Conservation (phyloP, 2,329 filamentous ascomycete species). For the Polychaeton citri region DNA sequence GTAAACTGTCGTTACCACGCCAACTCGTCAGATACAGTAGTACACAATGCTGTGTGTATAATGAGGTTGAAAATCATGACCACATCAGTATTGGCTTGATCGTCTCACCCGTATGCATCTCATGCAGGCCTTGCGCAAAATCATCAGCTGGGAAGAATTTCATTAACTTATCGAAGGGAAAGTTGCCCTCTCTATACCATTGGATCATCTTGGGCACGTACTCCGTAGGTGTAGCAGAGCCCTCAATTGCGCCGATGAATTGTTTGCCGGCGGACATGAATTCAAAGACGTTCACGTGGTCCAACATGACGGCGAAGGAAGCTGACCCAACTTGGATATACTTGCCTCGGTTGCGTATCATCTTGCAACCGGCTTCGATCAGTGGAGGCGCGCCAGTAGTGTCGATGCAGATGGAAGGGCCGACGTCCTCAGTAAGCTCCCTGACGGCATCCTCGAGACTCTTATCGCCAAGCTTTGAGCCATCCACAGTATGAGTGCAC, state of each 20-base stretch:
- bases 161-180: conserved; percentile 34
- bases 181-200: conserved; percentile 34
- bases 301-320: conserved; percentile 29
- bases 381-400: conserved; percentile 35
- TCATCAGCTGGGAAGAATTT: conserved; percentile 32
- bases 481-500: conserved; percentile 27
- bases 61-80: too few relatives aligned
- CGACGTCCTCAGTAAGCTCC: conserved; percentile 23
- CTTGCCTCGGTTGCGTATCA: conserved; percentile 32
- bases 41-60: too few relatives aligned
- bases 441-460: conserved; percentile 23
- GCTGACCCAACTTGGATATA: conserved; percentile 39
- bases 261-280: conserved; percentile 37
- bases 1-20: background rate
- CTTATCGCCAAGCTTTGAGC: conserved; percentile 19
- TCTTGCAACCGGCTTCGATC: conserved; percentile 29
- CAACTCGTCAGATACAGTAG: too few relatives aligned
- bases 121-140: conserved; percentile 26
- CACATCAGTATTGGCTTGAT: conserved; percentile 31
- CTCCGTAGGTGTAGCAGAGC: conserved; percentile 28
- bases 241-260: conserved; percentile 36
- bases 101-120: conserved; percentile 27
- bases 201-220: conserved; percentile 36
- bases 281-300: conserved; percentile 26
- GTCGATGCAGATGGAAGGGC: conserved; percentile 35